Evolutionary conservation across 805 yeast species (phyloP), one percentile per base, ranked within the genome.

Genomic region (Hyphopichia homilentoma): DNA sequence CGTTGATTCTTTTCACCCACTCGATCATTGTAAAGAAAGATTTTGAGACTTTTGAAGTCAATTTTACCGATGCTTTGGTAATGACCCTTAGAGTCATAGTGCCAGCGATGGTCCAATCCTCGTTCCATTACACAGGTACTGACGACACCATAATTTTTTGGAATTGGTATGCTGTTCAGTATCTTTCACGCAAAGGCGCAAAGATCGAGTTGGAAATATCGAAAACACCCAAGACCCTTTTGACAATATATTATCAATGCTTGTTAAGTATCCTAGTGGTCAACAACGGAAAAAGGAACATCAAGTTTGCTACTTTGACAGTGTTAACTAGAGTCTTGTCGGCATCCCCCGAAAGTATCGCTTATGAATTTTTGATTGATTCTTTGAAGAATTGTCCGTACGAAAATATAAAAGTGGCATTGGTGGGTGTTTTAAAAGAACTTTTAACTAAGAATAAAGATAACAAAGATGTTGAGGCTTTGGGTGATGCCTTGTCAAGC

Each of bases 351-450:
- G 85, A 84, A 38, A 61, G 63, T 1, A 56, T 68, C 8, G 58
- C 83, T 0, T 85, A 77, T 55, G 61, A 63, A 3, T 84, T 83
- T 49, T 60, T 86, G 11, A 49, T 67, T 16, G 87, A 85, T 48
- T 69, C 87, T 1, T 62, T 90, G 31, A 60, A 65, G 18, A 65
- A 73, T 32, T 83, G 90, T 48, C 89, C 93, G 2, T 76, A 70
- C 48, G 77, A 70, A 24, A 71, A 73, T 24, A 73, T 76, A 15
- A 77, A 78, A 44, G 67, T 81, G 16, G 77, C 77, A 3, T 58
- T 78, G 22, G 70, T 86, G 12, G 76, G 81, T 4, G 77, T 86
- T 16, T 68, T 87, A 48, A 86, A 82, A 52, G 86, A 81, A 44
- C 64, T 87, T 40, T 54, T 79, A 42, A 45, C 70, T 4, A 69